phyloP scores from a whole-genome alignment of 352 stramenopile species.

The Phytophthora chlamydospora region DNA sequence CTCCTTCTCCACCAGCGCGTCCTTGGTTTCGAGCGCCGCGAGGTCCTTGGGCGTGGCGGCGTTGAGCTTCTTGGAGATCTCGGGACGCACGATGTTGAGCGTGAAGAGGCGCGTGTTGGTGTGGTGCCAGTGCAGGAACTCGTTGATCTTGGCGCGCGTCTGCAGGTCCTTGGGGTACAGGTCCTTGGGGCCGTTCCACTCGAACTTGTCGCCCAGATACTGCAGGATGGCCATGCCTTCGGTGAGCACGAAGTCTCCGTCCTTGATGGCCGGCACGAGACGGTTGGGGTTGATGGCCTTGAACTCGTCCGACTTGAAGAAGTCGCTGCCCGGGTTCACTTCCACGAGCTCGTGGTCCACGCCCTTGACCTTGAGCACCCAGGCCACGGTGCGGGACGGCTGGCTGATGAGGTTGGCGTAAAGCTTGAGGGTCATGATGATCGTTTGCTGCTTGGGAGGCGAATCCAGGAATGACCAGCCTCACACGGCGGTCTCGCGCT shows the following conservation, averaged over 20 bases:
- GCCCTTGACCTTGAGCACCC: slow-evolving; percentile 56
- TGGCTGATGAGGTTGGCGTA: slow-evolving; percentile 73
- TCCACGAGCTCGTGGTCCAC: slow-evolving; percentile 46
- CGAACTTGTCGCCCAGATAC: slow-evolving; percentile 59
- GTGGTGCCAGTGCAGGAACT: slow-evolving; percentile 80
- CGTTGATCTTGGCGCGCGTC: slow-evolving; percentile 61
- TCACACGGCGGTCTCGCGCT: slow-evolving; percentile 1
- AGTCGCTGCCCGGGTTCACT: slow-evolving; percentile 36
- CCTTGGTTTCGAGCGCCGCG: slow-evolving; percentile 34
- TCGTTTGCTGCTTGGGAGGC: slow-evolving; percentile 4
- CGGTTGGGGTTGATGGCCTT: slow-evolving; percentile 57
- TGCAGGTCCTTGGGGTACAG: slow-evolving; percentile 53
- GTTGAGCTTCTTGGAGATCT: slow-evolving; percentile 38
- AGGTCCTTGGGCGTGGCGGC: slow-evolving; percentile 44
- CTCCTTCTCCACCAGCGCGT: slow-evolving; percentile 47
- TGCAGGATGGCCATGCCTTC: slow-evolving; percentile 65
- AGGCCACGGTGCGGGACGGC: slow-evolving; percentile 45
- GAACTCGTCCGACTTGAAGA: slow-evolving; percentile 60
- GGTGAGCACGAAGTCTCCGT: slow-evolving; percentile 64
- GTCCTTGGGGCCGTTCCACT: slow-evolving; percentile 52
- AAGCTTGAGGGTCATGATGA: slow-evolving; percentile 49
- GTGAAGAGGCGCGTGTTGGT: slow-evolving; percentile 60
- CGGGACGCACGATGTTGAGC: slow-evolving; percentile 47
- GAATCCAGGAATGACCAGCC: slow-evolving; percentile 30
- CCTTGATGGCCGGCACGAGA: slow-evolving; percentile 54